Conservation (phyloP, 148 eudicot species). For the Euryodendron excelsum region DNA sequence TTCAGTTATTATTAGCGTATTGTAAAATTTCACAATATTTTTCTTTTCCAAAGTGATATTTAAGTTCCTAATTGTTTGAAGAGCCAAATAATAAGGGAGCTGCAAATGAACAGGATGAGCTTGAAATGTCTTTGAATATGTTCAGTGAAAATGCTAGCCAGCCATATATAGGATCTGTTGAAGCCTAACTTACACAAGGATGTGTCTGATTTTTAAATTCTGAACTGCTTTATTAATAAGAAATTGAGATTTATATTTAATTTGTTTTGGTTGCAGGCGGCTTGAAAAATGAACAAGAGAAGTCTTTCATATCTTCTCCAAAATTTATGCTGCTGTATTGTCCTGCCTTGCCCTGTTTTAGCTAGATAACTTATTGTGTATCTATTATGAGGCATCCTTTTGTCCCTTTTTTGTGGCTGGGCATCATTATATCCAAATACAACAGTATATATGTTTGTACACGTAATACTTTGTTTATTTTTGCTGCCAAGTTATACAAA, state of each 20-base stretch:
- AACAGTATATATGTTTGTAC: background rate
- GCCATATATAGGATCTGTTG: background rate
- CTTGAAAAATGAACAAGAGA: background rate
- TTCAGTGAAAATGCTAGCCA: background rate
- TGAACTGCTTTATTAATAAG: background rate
- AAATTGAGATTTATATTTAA: background rate
- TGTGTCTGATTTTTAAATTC: background rate
- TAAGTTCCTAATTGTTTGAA: background rate
- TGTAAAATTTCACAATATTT: background rate
- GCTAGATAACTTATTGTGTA: background rate
- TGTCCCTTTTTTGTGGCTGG: background rate
- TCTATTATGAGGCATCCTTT: background rate
- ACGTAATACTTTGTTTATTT: background rate
- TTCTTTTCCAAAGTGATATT: background rate
- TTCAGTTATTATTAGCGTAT: background rate
- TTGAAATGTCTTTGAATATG: background rate
- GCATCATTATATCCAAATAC: background rate
- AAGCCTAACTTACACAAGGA: background rate
- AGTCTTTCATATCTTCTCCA: background rate
- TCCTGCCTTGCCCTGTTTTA: background rate
- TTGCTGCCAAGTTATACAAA: background rate
- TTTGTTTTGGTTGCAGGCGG: slow-evolving; percentile 17
- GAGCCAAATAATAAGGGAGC: background rate
- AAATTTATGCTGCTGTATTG: background rate
- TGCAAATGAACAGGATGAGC: background rate